phyloP scores from a whole-genome alignment of 2,329 filamentous ascomycete species.

The Epichloe festucae region DNA sequence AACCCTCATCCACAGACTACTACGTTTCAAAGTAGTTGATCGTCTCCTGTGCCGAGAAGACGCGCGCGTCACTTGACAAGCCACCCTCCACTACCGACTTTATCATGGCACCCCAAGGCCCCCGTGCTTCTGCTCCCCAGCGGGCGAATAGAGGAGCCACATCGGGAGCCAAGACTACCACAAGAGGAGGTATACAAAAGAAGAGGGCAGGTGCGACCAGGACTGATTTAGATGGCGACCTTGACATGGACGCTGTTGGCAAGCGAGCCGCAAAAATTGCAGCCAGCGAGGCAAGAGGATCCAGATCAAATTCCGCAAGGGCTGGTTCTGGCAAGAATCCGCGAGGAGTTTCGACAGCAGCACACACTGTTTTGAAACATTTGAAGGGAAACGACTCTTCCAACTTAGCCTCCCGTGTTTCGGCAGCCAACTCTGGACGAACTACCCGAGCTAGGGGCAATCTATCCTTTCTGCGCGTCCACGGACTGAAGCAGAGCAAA shows the following conservation, averaged over 20 bases:
- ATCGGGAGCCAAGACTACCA: conserved; percentile 17
- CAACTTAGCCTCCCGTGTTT: conserved; percentile 22
- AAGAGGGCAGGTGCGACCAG: conserved; percentile 26
- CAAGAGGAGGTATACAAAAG: conserved; percentile 40
- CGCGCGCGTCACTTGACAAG: not conserved
- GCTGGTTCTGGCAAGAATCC: conserved; percentile 10
- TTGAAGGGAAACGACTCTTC: conserved; percentile 23
- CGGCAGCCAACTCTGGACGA: conserved; percentile 15
- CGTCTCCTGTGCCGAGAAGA: conserved; percentile 1
- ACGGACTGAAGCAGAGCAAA: conserved; percentile 56
- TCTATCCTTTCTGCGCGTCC: conserved; percentile 33
- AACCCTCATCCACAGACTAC: not conserved
- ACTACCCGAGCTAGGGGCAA: conserved; percentile 12
- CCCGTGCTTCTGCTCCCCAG: conserved; percentile 13
- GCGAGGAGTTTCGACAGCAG: conserved; percentile 22
- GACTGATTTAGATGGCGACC: conserved; percentile 43
- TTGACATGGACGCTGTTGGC: conserved; percentile 39
- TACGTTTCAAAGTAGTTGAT: not conserved
- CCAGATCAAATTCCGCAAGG: conserved; percentile 19
- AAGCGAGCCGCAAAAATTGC: conserved; percentile 21
- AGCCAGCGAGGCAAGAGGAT: conserved; percentile 13
- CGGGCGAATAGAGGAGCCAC: conserved; percentile 20
- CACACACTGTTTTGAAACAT: conserved; percentile 32
- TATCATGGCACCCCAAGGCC: conserved; percentile 23
- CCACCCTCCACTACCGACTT: not conserved